Evolutionary conservation across 2,329 filamentous ascomycete genomes (phyloP), one percentile per base, ranked within the genome.

Genomic region (Ascochyta pisi): DNA sequence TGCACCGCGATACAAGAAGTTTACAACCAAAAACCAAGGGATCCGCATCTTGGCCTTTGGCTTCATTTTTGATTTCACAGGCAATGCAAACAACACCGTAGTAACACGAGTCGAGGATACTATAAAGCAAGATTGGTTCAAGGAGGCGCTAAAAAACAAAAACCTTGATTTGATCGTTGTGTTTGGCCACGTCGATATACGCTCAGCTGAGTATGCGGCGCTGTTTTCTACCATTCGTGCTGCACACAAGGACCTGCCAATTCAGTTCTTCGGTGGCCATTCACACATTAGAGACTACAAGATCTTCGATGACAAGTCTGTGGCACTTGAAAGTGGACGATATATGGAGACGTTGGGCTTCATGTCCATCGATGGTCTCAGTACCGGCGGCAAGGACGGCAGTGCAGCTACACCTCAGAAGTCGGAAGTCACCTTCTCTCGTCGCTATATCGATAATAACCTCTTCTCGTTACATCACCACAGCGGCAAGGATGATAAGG

Each of bases 291-390:
- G 94, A 8, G 92, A 97, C 71, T 91, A 91, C 64, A 85, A 85
- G 37, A 86, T 84, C 57, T 97, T 91, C 67, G 94, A 97, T 74
- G 83, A 84, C 35, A 88, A 86, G 50, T 86, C 93, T 0, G 88
- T 90, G 60, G 93, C 89, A 1, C 80, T 98, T 5, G 92, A 92
- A 37, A 95, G 91, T 65, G 94, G 94, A 4, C 85, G 94, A 0
- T 98, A 97, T 75, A 89, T 97, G 81, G 94, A 98, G 79, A 97
- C 94, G 0, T 88, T 98, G 45, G 94, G 94, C 2, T 98, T 95
- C 84, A 87, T 95, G 84, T 96, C 92, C 0, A 86, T 97, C 41
- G 83, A 89, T 53, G 91, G 91, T 1, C 70, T 88, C 19, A 77
- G 77, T 8, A 79, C 78, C 1, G 74, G 75, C 23, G 73, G 71